Evolutionary conservation across 2,329 filamentous ascomycete genomes (phyloP).

Genomic region (Trichophyton mentagrophytes): DNA sequence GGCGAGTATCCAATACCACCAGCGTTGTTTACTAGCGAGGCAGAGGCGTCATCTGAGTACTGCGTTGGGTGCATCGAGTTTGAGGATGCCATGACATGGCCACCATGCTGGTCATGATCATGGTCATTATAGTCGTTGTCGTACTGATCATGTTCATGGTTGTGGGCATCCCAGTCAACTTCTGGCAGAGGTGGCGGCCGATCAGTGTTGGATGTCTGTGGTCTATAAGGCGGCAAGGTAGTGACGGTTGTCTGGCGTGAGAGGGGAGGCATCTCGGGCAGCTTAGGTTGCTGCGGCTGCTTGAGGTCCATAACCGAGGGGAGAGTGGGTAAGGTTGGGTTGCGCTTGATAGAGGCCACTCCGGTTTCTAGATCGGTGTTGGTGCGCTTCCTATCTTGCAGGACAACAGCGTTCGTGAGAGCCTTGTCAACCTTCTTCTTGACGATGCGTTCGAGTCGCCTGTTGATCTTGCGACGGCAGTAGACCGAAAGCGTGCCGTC

Average conservation of each 20-base stretch:
- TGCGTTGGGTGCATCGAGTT: background rate
- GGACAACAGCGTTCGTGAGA: constrained; percentile 58
- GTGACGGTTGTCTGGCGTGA: constrained; percentile 48
- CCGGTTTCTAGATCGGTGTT: constrained; percentile 21
- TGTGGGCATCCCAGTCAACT: constrained; percentile 5
- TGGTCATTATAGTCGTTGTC: constrained; percentile 25
- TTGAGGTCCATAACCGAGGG: constrained; percentile 41
- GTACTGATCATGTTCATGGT: constrained; percentile 14
- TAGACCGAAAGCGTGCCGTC: constrained; percentile 74
- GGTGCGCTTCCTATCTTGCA: constrained; percentile 41
- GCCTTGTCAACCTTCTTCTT: constrained; percentile 78
- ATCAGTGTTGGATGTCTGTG: constrained; percentile 32
- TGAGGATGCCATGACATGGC: constrained; percentile 22
- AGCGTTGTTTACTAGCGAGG: constrained; percentile 25
- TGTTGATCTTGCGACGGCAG: constrained; percentile 85
- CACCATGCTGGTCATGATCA: constrained; percentile 15
- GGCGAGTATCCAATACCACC: constrained; percentile 11
- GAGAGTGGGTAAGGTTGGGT: constrained; percentile 54
- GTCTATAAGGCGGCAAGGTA: constrained; percentile 51
- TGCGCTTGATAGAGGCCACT: constrained; percentile 20
- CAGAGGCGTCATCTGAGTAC: constrained; percentile 41
- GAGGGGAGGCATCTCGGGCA: constrained; percentile 45
- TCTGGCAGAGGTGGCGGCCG: constrained; percentile 14
- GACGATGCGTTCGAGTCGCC: constrained; percentile 70
- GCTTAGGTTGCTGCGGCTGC: constrained; percentile 19